Base-by-base conservation (phyloP, 2,329 filamentous ascomycete species). In the Ophiosphaerella korrae region DNA sequence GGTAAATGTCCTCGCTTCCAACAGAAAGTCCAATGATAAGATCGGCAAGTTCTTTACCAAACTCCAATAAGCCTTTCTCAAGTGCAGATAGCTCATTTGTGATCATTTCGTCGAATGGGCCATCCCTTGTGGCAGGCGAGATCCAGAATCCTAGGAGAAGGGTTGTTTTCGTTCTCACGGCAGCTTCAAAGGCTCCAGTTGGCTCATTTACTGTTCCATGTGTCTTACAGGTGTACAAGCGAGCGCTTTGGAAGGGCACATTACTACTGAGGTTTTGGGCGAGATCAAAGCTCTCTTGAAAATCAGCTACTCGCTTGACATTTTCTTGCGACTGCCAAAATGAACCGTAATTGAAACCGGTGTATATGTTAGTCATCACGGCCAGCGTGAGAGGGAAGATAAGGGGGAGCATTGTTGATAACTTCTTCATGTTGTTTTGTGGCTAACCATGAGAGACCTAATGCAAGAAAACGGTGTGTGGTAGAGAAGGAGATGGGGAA, bases 211-310 rank as follows among this genome's bases (percentile, higher is more conserved):
- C 31, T 8, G 61, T 62, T 1, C 53, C 48, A 2, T 50, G 42
- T 23, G 57, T 51, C 13, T 81, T 89, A 84, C 50, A 88, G 75
- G 87, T 90, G 74, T 87, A 91, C 21, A 90, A 78, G 48, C 88
- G 84, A 23, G 85, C 87, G 53, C 83, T 86, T 64, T 78, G 86
- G 77, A 88, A 90, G 40, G 82, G 82, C 7, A 79, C 75, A 29
- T 85, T 39, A 6, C 58, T 60, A 18, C 51, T 53, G 12, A 70
- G 58, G 14, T 52, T 64, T 12, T 60, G 52, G 1, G 65, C 65
- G 2, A 62, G 40, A 23, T 57, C 54, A 46, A 70, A 71, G 23
- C 50, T 48, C 8, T 59, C 47, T 14, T 52, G 40, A 42, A 67
- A 70, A 35, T 70, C 64, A 9, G 42, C 52, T 29, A 62, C 60